Conservation (phyloP, 2,329 filamentous ascomycete genomes). For the Colletotrichum limetticola region DNA sequence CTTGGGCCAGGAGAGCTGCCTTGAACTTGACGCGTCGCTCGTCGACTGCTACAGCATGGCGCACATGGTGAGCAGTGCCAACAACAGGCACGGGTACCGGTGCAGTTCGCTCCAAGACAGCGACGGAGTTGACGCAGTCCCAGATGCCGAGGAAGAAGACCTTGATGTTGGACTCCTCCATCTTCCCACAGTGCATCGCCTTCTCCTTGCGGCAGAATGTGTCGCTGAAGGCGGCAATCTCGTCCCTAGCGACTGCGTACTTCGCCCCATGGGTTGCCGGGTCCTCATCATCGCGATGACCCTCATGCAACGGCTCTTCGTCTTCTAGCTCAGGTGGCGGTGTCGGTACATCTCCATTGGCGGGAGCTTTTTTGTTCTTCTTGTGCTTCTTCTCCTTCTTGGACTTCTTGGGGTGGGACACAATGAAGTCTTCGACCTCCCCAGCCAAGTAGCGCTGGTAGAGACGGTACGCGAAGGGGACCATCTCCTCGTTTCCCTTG, state of each 20-base stretch:
- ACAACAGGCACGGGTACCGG: constrained; percentile 49
- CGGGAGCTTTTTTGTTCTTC: constrained; percentile 34
- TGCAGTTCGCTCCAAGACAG: constrained; percentile 51
- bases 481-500: constrained; percentile 64
- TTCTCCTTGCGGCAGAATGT: constrained; percentile 57
- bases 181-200: constrained; percentile 19
- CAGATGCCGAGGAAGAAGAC: constrained; percentile 67
- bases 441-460: constrained; percentile 55
- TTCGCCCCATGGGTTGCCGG: constrained; percentile 39
- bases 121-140: constrained; percentile 64
- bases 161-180: constrained; percentile 50
- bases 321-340: constrained; percentile 41
- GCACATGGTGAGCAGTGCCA: constrained; percentile 56
- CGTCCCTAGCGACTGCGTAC: constrained; percentile 42
- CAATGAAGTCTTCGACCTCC: constrained; percentile 47
- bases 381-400: constrained; percentile 27
- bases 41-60: constrained; percentile 64
- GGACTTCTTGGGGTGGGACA: constrained; percentile 34
- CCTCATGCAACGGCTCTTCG: constrained; percentile 38
- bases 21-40: constrained; percentile 67
- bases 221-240: constrained; percentile 56
- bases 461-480: constrained; percentile 59
- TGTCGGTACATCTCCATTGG: not conserved
- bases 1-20: constrained; percentile 57
- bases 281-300: constrained; percentile 33